Conservation (phyloP, 257 asterid genomes). For the Thymus mandschuricus region DNA sequence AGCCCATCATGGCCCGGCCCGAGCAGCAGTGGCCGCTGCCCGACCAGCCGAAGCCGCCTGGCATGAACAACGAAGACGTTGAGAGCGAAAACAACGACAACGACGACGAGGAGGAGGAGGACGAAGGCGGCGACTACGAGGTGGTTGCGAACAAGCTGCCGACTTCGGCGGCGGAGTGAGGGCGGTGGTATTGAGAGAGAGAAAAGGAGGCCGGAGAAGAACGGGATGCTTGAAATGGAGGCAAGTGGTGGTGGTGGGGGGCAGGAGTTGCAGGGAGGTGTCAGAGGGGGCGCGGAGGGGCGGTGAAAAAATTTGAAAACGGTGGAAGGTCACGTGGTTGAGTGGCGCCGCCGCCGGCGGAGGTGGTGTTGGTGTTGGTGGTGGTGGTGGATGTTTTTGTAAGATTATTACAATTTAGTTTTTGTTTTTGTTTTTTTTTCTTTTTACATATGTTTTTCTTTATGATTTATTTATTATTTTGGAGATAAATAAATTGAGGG, state of each 20-base stretch:
- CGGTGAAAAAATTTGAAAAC: conserved; percentile 10
- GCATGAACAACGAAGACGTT: conserved; percentile 29
- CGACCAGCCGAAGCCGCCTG: conserved; percentile 34
- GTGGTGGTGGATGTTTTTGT: conserved; percentile 36
- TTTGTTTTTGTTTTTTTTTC: background rate
- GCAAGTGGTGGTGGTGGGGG: conserved; percentile 32
- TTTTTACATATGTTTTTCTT: conserved; percentile 30
- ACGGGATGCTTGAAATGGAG: conserved; percentile 24
- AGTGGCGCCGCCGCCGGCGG: conserved; percentile 1
- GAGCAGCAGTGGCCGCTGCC: conserved; percentile 84
- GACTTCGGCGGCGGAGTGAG: conserved; percentile 46
- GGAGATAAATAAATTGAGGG: conserved; percentile 42
- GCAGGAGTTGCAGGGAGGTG: conserved; percentile 36
- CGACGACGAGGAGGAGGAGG: conserved; percentile 40
- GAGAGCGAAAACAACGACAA: conserved; percentile 40
- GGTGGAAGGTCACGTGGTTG: conserved; percentile 22
- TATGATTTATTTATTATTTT: conserved; percentile 58
- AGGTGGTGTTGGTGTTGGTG: conserved; percentile 14
- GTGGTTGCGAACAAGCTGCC: conserved; percentile 68
- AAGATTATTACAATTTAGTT: conserved; percentile 34
- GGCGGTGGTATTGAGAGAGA: background rate
- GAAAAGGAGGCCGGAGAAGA: background rate
- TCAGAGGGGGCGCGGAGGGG: conserved; percentile 30
- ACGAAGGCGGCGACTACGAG: conserved; percentile 53
- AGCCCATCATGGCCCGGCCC: conserved; percentile 83